Base-by-base conservation (phyloP, 495 filamentous ascomycete genomes). In the Penicillium salamii region DNA sequence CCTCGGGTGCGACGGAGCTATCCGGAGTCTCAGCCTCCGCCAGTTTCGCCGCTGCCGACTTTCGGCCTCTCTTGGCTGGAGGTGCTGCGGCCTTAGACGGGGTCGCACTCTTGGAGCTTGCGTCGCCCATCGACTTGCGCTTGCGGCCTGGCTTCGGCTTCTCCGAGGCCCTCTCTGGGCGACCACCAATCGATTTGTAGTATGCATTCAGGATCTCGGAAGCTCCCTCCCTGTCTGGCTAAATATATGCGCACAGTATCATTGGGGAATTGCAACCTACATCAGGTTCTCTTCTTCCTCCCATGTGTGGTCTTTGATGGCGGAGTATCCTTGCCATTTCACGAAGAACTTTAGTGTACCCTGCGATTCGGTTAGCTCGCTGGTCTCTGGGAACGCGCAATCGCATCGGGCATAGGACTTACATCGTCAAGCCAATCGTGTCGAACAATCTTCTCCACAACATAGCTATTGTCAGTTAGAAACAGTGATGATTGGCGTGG, bases 301-400 rank as follows among this genome's bases (percentile, higher is more conserved):
- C 74, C 79, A 76, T 5, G 84, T 87, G 32, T 66, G 60, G 41
- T 87, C 83, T 1, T 54, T 53, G 9, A 67, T 67, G 14, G 79
- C 67, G 0, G 80, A 74, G 49, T 83, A 87, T 0, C 82, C 84
- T 44, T 78, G 70, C 84, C 84, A 87, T 56, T 86, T 85, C 39
- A 86, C 79, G 8, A 76, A 52, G 14, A 83, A 76, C 20, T 71
- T 47, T 26, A 79, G 51, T 0, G 48, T 56, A 23, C 70, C 70
- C 74, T 81, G 24, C 36, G 20, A n/a, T 55, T 55, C 39, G 3
- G 34, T 61, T 39, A 68, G 57, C 47, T 48, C 36, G 24, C 19
- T 17, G 26, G 11, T 48, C 36, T 14, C 19, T 17, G 26, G 11
- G 19, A 32, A 21, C 31, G 24, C 14, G 11, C n/a, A 31, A 13